Conservation (phyloP, 2,329 filamentous ascomycete species). For the Neofusicoccum cordaticola region DNA sequence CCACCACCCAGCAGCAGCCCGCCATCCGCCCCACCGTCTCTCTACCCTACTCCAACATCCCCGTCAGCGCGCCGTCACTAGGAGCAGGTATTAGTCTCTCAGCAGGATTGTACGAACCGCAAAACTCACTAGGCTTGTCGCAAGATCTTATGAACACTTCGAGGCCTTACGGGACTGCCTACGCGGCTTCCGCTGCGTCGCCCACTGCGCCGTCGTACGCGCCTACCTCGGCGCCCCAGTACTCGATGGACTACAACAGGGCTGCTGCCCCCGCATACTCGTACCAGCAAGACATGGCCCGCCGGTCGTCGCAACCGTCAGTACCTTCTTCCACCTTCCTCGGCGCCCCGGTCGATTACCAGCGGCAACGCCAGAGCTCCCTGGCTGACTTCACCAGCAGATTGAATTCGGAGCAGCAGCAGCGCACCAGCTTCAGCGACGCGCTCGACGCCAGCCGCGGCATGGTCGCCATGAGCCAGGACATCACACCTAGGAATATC, state of each 20-base stretch:
- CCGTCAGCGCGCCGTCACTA: constrained; percentile 67
- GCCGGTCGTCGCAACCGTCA: constrained; percentile 84
- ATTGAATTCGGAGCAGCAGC: constrained; percentile 58
- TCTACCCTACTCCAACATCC: constrained; percentile 71
- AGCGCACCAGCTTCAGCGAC: constrained; percentile 73
- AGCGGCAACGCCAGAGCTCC: constrained; percentile 56
- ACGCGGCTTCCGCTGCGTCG: constrained; percentile 64
- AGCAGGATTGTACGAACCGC: constrained; percentile 58
- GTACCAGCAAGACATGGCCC: constrained; percentile 54
- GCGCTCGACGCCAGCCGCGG: constrained; percentile 89
- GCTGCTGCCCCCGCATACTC: constrained; percentile 51
- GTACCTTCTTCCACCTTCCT: constrained; percentile 57
- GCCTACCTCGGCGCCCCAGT: constrained; percentile 68
- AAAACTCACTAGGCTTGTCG: constrained; percentile 67
- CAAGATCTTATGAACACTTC: constrained; percentile 73
- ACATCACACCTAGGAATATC: constrained; percentile 82
- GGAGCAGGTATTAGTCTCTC: constrained; percentile 65
- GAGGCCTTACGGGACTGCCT: constrained; percentile 66
- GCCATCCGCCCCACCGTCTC: constrained; percentile 60
- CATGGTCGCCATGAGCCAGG: constrained; percentile 94
- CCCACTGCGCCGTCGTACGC: constrained; percentile 65
- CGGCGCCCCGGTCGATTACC: constrained; percentile 45
- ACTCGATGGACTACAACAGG: constrained; percentile 66
- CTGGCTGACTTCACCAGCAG: constrained; percentile 62
- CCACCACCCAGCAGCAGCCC: constrained; percentile 56